phyloP scores from a whole-genome alignment of 2,329 filamentous ascomycete genomes.

The Monosporascus sp. region DNA sequence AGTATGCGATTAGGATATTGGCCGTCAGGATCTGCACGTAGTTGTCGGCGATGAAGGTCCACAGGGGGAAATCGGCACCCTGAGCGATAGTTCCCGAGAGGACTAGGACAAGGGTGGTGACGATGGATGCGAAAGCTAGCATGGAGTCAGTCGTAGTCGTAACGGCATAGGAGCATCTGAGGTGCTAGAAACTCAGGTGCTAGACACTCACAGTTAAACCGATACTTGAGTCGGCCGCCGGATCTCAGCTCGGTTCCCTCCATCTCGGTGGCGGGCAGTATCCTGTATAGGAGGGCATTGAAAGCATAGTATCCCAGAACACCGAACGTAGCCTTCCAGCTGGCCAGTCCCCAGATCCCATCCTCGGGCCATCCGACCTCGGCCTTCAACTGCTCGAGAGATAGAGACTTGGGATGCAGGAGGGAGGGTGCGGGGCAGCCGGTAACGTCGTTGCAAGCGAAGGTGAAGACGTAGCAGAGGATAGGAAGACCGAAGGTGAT shows the following conservation, averaged over 20 bases:
- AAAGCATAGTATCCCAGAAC: slow-evolving; percentile 73
- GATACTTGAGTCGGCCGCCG: slow-evolving; percentile 74
- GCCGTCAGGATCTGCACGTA: slow-evolving; percentile 80
- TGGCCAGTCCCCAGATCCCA: slow-evolving; percentile 66
- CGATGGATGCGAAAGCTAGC: slow-evolving; percentile 67
- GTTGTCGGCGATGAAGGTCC: slow-evolving; percentile 91
- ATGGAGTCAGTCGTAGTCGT: not conserved
- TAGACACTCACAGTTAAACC: slow-evolving; percentile 60
- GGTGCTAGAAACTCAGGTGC: slow-evolving; percentile 7
- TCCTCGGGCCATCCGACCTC: slow-evolving; percentile 77
- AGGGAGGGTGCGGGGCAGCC: slow-evolving; percentile 85
- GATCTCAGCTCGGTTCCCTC: slow-evolving; percentile 65
- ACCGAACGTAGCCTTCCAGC: slow-evolving; percentile 62
- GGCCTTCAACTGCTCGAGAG: slow-evolving; percentile 64
- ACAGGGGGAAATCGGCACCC: slow-evolving; percentile 78
- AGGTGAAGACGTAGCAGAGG: slow-evolving; percentile 72
- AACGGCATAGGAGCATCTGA: not conserved
- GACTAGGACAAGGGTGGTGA: slow-evolving; percentile 65
- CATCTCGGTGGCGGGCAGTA: slow-evolving; percentile 68
- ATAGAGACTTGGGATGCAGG: slow-evolving; percentile 65
- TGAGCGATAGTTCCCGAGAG: slow-evolving; percentile 69
- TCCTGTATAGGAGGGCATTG: slow-evolving; percentile 66
- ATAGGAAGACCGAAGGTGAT: slow-evolving; percentile 79
- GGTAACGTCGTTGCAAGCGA: slow-evolving; percentile 86
- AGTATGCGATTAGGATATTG: slow-evolving; percentile 71